Percentiles rank a stretch among this genome's conserved stretches.
phyloP scores from a whole-genome alignment of 805 yeast species.

The Sugiyamaella floridensis region DNA sequence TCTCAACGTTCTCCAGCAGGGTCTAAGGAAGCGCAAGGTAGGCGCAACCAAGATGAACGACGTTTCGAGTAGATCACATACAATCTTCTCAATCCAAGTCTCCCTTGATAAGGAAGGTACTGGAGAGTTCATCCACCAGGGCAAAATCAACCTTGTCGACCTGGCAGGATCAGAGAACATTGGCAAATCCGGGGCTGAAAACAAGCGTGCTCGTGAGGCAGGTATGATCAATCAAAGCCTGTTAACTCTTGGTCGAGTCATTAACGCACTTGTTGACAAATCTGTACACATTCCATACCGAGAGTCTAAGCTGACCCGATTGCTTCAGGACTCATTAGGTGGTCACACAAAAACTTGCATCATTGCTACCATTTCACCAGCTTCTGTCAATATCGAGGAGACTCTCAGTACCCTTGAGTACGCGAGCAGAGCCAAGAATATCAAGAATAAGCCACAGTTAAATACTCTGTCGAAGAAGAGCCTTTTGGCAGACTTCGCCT shows the following conservation, averaged over 20 bases:
- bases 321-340: conserved; percentile 78
- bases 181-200: conserved; percentile 76
- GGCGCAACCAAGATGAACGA: conserved; percentile 77
- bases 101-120: conserved; percentile 44
- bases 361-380: conserved; percentile 84
- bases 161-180: conserved; percentile 94
- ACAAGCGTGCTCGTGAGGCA: conserved; percentile 85
- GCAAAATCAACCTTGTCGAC: conserved; percentile 77
- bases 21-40: conserved; percentile 58
- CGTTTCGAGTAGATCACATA: conserved; percentile 70
- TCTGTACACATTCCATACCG: conserved; percentile 75
- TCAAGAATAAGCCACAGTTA: conserved; percentile 64
- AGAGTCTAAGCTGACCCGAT: conserved; percentile 72
- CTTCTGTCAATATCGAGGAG: conserved; percentile 68
- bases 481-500: conserved; percentile 45
- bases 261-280: conserved; percentile 60
- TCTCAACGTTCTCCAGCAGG: conserved; percentile 44
- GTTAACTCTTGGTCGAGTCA: conserved; percentile 81
- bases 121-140: conserved; percentile 40
- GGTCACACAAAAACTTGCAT: conserved; percentile 82
- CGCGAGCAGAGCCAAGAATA: conserved; percentile 79
- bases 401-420: conserved; percentile 80
- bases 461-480: conserved; percentile 42
- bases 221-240: conserved; percentile 88
- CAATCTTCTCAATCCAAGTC: conserved; percentile 58